A percentile compares a stretch with the other conserved stretches of the same genome.
phyloP scores from a whole-genome alignment of 2,329 filamentous ascomycete species.

The Ophiosphaerella herpotricha region DNA sequence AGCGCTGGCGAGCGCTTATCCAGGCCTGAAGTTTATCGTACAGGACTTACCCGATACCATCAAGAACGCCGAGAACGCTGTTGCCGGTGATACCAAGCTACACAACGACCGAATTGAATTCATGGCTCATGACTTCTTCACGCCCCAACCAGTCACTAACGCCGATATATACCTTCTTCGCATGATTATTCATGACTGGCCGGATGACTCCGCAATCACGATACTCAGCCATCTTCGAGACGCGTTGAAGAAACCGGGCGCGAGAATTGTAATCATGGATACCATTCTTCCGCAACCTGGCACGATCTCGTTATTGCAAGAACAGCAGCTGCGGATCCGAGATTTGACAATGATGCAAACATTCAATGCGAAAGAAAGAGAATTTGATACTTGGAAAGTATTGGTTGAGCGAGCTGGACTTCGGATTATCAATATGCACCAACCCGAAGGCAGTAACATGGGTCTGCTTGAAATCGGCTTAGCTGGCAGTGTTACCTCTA shows the following conservation, averaged over 20 bases:
- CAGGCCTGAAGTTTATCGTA: slow-evolving; percentile 1
- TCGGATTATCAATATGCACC: not conserved
- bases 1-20: slow-evolving; percentile 2
- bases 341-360: slow-evolving; percentile 5
- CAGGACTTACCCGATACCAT: slow-evolving; percentile 10
- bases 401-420: not conserved
- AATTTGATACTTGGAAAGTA: slow-evolving; percentile 1
- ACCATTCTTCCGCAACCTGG: slow-evolving; percentile 1
- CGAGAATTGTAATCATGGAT: slow-evolving; percentile 2
- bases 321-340: not conserved
- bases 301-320: not conserved
- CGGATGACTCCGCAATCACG: slow-evolving; percentile 34
- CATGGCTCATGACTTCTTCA: slow-evolving; percentile 13
- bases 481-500: not conserved
- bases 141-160: slow-evolving; percentile 11
- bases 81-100: not conserved
- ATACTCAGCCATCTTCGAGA: slow-evolving; percentile 16
- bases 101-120: not conserved
- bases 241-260: slow-evolving; percentile 1
- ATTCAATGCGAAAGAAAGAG: slow-evolving; percentile 2
- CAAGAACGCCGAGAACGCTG: not conserved
- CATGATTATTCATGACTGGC: slow-evolving; percentile 42
- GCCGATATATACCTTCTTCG: slow-evolving; percentile 32
- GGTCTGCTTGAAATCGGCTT: not conserved
- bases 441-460: slow-evolving; percentile 2